phyloP scores from a whole-genome alignment of 169 alveolate species.

The Plasmodium vivax region DNA sequence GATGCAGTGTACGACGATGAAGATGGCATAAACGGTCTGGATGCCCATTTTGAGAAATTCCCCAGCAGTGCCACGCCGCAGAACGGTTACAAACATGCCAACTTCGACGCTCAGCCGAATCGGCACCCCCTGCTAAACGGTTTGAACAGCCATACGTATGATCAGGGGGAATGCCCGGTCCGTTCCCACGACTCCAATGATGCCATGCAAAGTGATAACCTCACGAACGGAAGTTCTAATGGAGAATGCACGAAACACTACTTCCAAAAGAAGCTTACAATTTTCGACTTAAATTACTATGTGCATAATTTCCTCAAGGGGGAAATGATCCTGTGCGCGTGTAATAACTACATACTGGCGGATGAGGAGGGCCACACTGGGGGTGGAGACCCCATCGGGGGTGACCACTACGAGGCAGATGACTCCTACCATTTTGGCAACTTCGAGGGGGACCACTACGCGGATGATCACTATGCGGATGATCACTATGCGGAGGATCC shows the following conservation, averaged over 20 bases:
- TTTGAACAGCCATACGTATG: background rate
- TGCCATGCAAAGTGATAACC: background rate
- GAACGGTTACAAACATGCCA: background rate
- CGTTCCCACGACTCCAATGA: background rate
- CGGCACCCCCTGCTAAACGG: background rate
- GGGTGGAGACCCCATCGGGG: background rate
- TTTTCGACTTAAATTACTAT: slow-evolving; percentile 55
- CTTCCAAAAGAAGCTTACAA: slow-evolving; percentile 29
- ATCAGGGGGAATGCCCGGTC: background rate
- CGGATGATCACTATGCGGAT: background rate
- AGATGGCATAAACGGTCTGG: background rate
- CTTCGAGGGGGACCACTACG: background rate
- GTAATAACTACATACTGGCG: slow-evolving; percentile 49
- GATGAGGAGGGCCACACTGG: slow-evolving; percentile 1
- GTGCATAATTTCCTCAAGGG: slow-evolving; percentile 47
- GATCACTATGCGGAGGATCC: background rate
- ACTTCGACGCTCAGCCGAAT: background rate
- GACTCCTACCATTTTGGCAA: background rate
- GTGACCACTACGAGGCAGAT: background rate
- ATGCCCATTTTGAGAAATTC: background rate
- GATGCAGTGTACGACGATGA: background rate
- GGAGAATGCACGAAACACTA: slow-evolving; percentile 16
- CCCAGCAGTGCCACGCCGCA: background rate
- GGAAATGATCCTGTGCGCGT: slow-evolving; percentile 48
- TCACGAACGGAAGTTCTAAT: slow-evolving; percentile 1